phyloP scores from a whole-genome alignment of 106 monocot genomes.

The Dendrobium officinale region DNA sequence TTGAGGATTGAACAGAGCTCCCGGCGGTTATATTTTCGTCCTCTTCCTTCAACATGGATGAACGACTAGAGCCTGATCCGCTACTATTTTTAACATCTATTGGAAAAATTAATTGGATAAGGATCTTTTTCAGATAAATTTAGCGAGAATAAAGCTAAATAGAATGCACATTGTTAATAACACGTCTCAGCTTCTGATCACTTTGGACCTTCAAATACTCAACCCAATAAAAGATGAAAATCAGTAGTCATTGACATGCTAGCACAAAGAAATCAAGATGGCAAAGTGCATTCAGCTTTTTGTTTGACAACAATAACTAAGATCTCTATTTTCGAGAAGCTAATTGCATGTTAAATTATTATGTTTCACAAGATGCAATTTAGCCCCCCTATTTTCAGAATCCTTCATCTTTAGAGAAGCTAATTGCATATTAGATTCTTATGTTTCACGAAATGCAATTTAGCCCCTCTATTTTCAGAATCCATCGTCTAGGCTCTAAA shows the following conservation, averaged over 20 bases:
- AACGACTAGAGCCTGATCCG: neutral
- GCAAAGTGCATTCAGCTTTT: neutral
- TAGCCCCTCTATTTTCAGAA: neutral
- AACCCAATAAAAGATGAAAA: neutral
- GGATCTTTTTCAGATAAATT: slow-evolving; percentile 7
- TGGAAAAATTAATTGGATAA: slow-evolving; percentile 6
- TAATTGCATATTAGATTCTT: neutral
- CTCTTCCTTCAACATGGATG: slow-evolving; percentile 7
- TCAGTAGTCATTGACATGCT: neutral
- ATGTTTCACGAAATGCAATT: no score
- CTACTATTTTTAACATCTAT: slow-evolving; percentile 14
- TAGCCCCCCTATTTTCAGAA: neutral
- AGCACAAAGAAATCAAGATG: neutral
- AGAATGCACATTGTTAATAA: neutral
- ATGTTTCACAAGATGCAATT: no score
- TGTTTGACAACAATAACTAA: neutral
- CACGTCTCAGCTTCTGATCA: neutral
- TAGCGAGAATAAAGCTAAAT: neutral
- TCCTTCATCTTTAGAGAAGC: no score
- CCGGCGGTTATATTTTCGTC: neutral
- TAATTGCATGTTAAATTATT: neutral
- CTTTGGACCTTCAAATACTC: neutral
- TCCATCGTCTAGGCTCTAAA: no score
- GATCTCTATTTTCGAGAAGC: neutral
- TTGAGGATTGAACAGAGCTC: slow-evolving; percentile 16